phyloP scores from a whole-genome alignment of 2,329 filamentous ascomycete genomes.

The Trichoderma lentiforme region DNA sequence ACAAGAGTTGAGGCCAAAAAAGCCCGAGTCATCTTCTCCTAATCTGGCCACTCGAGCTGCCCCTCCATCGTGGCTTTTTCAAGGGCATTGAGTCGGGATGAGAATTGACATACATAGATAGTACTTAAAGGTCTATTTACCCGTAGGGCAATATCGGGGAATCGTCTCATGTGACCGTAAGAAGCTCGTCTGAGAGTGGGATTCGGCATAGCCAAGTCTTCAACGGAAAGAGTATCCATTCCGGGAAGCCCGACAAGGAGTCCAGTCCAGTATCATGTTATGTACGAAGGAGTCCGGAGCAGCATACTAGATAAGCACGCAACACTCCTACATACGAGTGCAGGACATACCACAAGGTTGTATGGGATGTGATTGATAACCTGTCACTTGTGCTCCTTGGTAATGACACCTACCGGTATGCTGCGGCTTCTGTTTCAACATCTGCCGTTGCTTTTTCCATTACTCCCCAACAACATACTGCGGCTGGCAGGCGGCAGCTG shows the following conservation, averaged over 20 bases:
- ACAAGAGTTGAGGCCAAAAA: neutral
- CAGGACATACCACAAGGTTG: neutral
- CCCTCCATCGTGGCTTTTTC: neutral
- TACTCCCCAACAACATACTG: neutral
- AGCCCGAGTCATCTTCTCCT: neutral
- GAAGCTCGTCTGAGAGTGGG: neutral
- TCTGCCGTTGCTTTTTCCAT: neutral
- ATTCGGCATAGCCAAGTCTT: neutral
- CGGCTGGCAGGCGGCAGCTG: neutral
- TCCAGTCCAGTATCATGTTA: neutral
- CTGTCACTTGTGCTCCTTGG: neutral
- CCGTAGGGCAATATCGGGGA: neutral
- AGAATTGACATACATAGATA: neutral
- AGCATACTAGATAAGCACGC: neutral
- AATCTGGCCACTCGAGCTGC: neutral
- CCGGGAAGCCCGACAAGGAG: constrained; percentile 9
- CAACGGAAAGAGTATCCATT: neutral
- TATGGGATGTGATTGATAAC: constrained; percentile 1
- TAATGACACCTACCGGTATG: neutral
- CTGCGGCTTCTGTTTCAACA: neutral
- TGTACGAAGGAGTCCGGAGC: neutral
- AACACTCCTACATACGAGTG: neutral
- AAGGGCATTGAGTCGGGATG: neutral
- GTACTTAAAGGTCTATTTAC: neutral
- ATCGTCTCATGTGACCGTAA: neutral